Conservation (phyloP, 768 basidiomycete species). For the Auricularia sp. region DNA sequence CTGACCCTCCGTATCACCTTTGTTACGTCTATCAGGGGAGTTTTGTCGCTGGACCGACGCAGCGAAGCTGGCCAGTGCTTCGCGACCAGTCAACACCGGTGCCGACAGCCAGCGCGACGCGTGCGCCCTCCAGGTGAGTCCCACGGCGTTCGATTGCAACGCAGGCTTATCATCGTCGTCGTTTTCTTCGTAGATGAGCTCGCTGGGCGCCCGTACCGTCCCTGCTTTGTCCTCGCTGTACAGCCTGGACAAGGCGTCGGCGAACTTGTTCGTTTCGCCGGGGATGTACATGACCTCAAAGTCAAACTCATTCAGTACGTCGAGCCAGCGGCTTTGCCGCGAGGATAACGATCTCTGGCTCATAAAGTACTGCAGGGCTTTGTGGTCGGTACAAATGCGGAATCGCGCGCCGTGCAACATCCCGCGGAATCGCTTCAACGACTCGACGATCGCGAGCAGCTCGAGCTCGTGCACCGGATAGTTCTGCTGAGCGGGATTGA, state of each 20-base stretch:
- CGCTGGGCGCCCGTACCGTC: neutral
- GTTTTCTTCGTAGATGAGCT: too few relatives aligned
- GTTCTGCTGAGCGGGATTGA: conserved; percentile 29
- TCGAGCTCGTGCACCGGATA: conserved; percentile 33
- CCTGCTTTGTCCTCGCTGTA: conserved; percentile 2
- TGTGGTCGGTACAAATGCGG: conserved; percentile 23
- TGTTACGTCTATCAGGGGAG: too few relatives aligned
- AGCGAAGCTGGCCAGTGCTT: too few relatives aligned
- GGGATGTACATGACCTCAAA: conserved; percentile 21
- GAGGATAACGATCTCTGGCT: conserved; percentile 24
- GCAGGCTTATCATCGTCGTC: too few relatives aligned
- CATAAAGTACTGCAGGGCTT: conserved; percentile 20
- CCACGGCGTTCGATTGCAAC: too few relatives aligned
- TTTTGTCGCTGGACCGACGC: too few relatives aligned
- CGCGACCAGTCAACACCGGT: too few relatives aligned
- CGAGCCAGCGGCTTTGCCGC: conserved; percentile 28
- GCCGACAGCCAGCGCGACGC: too few relatives aligned
- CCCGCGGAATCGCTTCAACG: conserved; percentile 24
- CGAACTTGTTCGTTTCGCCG: conserved; percentile 21
- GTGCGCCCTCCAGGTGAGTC: too few relatives aligned
- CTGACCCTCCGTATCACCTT: too few relatives aligned
- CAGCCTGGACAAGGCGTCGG: conserved; percentile 17
- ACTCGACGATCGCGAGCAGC: conserved; percentile 27
- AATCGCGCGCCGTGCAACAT: conserved; percentile 23
- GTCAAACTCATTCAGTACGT: conserved; percentile 22